Evolutionary conservation across 2,329 filamentous ascomycete species (phyloP).

Genomic region (Sporothrix pseudoabietina): DNA sequence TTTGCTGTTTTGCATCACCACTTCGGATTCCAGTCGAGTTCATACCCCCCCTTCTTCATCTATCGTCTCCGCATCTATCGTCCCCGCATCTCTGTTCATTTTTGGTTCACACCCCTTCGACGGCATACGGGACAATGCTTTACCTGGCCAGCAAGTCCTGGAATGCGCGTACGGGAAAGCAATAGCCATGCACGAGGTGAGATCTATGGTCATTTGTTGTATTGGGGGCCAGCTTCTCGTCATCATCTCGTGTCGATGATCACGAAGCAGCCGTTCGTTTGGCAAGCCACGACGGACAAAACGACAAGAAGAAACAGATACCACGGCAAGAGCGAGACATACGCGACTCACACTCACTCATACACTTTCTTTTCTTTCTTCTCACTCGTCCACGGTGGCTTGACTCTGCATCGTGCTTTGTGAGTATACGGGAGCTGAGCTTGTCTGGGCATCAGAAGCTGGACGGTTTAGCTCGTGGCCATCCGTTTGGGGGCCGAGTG

Average conservation of each 20-base stretch:
- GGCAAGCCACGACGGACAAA: neutral
- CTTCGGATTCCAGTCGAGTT: neutral
- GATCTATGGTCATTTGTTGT: neutral
- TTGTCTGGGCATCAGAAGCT: slow-evolving; percentile 7
- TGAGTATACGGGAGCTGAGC: slow-evolving; percentile 5
- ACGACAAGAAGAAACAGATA: neutral
- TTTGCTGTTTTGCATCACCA: neutral
- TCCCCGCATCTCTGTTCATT: neutral
- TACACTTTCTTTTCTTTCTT: neutral
- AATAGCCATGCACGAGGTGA: neutral
- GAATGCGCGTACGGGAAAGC: neutral
- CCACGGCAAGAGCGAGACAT: neutral
- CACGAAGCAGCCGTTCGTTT: neutral
- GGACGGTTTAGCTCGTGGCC: neutral
- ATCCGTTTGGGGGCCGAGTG: neutral
- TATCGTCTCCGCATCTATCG: neutral
- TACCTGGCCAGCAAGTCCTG: neutral
- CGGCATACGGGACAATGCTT: slow-evolving; percentile 23
- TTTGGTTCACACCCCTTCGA: neutral
- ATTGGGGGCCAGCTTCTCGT: neutral
- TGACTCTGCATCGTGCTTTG: slow-evolving; percentile 6
- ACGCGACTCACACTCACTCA: neutral
- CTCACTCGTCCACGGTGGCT: slow-evolving; percentile 3
- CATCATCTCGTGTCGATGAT: neutral
- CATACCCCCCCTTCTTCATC: neutral